Evolutionary conservation across 176 grass and related monocot genomes (phyloP).

Genomic region (Coix lacrymajobi): DNA sequence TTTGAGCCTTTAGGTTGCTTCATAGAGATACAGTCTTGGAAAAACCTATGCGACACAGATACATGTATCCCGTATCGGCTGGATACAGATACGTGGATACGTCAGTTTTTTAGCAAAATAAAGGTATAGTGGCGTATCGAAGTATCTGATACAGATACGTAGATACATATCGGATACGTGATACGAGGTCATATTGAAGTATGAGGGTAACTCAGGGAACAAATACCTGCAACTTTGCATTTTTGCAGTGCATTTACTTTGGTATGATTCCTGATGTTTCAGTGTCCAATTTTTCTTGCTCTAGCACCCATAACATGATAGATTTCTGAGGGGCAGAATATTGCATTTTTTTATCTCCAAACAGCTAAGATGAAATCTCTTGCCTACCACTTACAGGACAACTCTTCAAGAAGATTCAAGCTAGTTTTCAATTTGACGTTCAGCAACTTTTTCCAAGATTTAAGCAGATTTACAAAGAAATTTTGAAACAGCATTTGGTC

Average conservation of each 20-base stretch:
- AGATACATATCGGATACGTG: no score
- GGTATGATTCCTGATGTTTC: not conserved
- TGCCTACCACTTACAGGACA: not conserved
- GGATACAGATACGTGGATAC: no score
- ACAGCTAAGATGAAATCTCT: not conserved
- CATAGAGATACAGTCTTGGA: not conserved
- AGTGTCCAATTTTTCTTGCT: not conserved
- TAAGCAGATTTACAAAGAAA: constrained; percentile 11
- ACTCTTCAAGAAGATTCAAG: not conserved
- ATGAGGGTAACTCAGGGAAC: no score
- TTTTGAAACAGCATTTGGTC: constrained; percentile 2
- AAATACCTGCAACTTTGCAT: not conserved
- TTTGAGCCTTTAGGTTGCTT: not conserved
- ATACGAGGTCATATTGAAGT: no score
- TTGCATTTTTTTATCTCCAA: not conserved
- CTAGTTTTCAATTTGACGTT: constrained; percentile 2
- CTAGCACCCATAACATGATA: not conserved
- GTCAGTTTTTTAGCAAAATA: no score
- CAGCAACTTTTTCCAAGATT: not conserved
- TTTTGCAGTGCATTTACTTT: not conserved
- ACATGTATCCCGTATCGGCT: no score
- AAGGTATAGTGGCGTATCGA: no score
- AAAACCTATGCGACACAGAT: no score
- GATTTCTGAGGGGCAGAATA: not conserved
- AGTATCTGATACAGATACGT: no score